Percentiles rank a stretch among this genome's conserved stretches.
Conservation (phyloP, 2,329 filamentous ascomycete species). For the Phaeosphaeria sp. region DNA sequence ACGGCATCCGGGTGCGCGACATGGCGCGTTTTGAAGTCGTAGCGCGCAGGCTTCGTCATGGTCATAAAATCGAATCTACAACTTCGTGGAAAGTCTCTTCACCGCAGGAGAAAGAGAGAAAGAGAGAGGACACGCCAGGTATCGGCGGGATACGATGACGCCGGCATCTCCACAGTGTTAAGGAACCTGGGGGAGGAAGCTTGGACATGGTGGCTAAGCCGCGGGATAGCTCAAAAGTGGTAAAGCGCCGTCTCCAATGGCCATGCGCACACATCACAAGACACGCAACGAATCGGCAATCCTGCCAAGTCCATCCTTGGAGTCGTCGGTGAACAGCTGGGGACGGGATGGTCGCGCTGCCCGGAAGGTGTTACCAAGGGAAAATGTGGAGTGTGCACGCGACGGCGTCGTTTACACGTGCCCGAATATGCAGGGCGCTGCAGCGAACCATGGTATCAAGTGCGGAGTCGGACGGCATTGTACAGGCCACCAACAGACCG, state of each 20-base stretch:
- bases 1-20: slow-evolving; percentile 54
- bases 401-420: slow-evolving; percentile 16
- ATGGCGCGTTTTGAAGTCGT: slow-evolving; percentile 54
- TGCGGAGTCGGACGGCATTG: neutral
- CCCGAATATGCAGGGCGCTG: neutral
- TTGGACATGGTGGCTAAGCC: slow-evolving; percentile 22
- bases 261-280: slow-evolving; percentile 26
- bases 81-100: slow-evolving; percentile 14
- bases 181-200: slow-evolving; percentile 28
- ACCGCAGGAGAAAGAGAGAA: slow-evolving; percentile 2
- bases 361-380: slow-evolving; percentile 16
- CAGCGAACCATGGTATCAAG: neutral
- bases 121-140: slow-evolving; percentile 11
- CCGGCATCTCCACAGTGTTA: slow-evolving; percentile 27
- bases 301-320: slow-evolving; percentile 13
- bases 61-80: slow-evolving; percentile 7
- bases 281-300: slow-evolving; percentile 17
- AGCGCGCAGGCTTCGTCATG: slow-evolving; percentile 47
- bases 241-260: slow-evolving; percentile 36
- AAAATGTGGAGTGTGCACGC: slow-evolving; percentile 20
- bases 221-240: slow-evolving; percentile 25
- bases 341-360: slow-evolving; percentile 16
- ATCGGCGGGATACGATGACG: slow-evolving; percentile 27
- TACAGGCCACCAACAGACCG: neutral
- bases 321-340: slow-evolving; percentile 13